Evolutionary conservation across 176 grass and related monocot genomes (phyloP), one percentile per base, ranked within the genome.

Genomic region (Oryza punctata): DNA sequence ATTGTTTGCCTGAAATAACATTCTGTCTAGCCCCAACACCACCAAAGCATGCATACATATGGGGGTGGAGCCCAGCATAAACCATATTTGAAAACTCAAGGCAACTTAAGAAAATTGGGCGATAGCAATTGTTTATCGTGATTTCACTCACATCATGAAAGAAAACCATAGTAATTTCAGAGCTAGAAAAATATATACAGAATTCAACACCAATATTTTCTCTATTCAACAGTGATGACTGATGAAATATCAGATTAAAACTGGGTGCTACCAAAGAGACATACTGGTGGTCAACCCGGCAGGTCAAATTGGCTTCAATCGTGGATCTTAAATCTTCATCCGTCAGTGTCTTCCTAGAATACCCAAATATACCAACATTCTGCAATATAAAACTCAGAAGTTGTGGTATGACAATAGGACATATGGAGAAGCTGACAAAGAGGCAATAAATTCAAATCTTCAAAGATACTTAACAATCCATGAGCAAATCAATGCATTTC

Each of bases 351-450:
- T 94, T 97, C 84, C 95, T 94, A 82, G 95, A 94, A 73, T 97
- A 97, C 67, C 95, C 95, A 97, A 97, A 94, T 86, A 97, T 97
- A 32, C 87, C 91, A 67, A 97, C 92, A 85, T 93, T 91, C 95
- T 97, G 88, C 85, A 76, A 72, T 37, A 84, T 26, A 87, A 35
- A 82, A 73, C 10, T 37, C 70, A 23, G 73, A 73, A 89, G 23
- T 35, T 38, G 61, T 87, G 67, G 84, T 57, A 82, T 26, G 50
- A 72, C 19, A 16, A 41, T 24, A 38, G 46, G 21, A 45, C 18
- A 29, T 21, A 83, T 13, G 19, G 49, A 64, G 29, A 72, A 70
- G 29, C 44, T 37, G 50, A 46, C 43, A 71, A 19, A 41, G 29
- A 40, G 26, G 16, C 16, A 52, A 12, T 23, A 52, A 57, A 24